These are phyloP conservation scores for Rubus idaeus DNA, from an alignment of 306 rosid species.

Conservation along the genomic window DNA sequence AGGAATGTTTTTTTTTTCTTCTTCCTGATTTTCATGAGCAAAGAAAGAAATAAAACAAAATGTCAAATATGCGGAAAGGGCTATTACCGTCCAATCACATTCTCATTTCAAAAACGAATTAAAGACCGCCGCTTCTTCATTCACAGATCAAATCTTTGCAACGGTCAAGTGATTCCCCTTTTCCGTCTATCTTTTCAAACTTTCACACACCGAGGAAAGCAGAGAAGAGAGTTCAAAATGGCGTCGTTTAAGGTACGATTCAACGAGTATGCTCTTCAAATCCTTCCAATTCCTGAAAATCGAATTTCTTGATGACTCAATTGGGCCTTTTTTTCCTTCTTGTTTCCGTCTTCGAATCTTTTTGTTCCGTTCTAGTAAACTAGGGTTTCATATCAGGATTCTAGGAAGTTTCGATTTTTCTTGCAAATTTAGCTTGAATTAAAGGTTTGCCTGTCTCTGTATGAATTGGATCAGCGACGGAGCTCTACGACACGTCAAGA, in stretches of 20 bases:
- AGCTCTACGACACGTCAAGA: background rate
- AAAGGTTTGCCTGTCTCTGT: background rate
- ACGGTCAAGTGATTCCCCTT: background rate
- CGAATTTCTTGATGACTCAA: background rate
- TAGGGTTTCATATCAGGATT: constrained; percentile 1
- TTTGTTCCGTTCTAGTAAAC: background rate
- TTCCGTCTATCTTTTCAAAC: constrained; percentile 5
- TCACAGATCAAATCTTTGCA: background rate
- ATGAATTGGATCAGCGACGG: constrained; percentile 8
- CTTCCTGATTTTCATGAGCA: too few species aligned
- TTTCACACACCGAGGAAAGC: background rate
- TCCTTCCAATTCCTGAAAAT: background rate
- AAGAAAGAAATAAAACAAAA: too few species aligned
- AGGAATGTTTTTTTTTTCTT: too few species aligned
- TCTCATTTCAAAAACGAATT: constrained; percentile 6
- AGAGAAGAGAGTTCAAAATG: background rate
- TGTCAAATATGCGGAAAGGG: background rate
- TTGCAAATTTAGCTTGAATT: background rate
- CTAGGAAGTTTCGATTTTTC: background rate
- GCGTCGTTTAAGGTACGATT: constrained; percentile 28
- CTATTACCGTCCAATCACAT: background rate
- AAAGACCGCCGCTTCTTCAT: constrained; percentile 13
- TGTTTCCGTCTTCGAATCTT: background rate
- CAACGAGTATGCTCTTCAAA: background rate
- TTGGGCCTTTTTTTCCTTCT: background rate